A percentile compares a stretch with the other conserved stretches of the same genome.
Conservation (phyloP, 2,329 filamentous ascomycete species). For the Colletotrichum filicis region DNA sequence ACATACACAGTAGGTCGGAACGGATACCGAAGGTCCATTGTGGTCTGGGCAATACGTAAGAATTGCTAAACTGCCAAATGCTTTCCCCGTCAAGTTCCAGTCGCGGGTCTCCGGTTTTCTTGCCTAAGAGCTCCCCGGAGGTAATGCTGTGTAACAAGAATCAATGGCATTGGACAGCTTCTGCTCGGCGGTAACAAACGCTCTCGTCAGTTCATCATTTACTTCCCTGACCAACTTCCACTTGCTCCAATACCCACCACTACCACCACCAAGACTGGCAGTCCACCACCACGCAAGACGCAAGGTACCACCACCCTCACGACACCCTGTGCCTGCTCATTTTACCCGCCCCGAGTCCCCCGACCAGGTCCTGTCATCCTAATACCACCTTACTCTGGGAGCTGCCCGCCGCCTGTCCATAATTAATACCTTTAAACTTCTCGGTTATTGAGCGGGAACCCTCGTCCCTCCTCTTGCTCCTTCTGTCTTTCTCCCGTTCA, state of each 20-base stretch:
- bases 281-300: too few species aligned
- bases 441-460: conserved; percentile 27
- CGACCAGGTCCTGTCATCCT: neutral
- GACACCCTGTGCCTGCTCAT: neutral
- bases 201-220: neutral
- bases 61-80: neutral
- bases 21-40: neutral
- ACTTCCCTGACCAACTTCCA: neutral
- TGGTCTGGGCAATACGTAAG: conserved; percentile 14
- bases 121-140: conserved; percentile 2
- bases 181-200: neutral
- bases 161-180: neutral
- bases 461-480: neutral
- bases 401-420: conserved; percentile 11
- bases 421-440: conserved; percentile 17
- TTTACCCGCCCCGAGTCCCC: neutral
- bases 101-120: conserved; percentile 2
- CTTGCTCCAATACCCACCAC: neutral
- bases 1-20: too few species aligned
- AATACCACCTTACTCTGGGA: neutral
- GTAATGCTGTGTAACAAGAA: neutral
- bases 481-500: neutral
- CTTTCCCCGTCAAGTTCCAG: neutral
- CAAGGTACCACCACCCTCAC: neutral
- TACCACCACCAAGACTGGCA: neutral